Conservation (phyloP, 2,329 filamentous ascomycete genomes). For the Magnaporthiopsis rhizophila region DNA sequence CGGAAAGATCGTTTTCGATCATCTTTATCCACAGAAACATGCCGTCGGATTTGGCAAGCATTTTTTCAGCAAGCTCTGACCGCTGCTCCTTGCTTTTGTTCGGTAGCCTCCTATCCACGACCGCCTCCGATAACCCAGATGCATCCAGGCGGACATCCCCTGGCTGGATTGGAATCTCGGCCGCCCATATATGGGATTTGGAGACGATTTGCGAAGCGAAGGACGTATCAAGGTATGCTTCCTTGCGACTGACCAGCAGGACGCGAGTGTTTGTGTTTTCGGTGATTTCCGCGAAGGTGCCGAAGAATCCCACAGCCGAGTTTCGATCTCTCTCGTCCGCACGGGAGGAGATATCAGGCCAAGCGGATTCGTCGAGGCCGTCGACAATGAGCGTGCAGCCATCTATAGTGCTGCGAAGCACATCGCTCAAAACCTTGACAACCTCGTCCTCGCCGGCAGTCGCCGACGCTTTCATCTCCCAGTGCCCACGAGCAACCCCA, state of each 20-base stretch:
- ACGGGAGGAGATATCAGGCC: not conserved
- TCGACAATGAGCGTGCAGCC: not conserved
- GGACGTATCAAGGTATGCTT: not conserved
- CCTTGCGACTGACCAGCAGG: not conserved
- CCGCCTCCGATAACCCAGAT: not conserved
- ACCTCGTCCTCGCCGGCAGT: not conserved
- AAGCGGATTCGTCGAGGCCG: not conserved
- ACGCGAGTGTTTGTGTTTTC: not conserved
- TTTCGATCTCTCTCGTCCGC: not conserved
- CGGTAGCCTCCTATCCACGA: not conserved
- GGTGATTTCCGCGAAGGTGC: not conserved
- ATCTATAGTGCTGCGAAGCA: not conserved
- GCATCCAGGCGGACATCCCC: not conserved
- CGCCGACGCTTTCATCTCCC: not conserved
- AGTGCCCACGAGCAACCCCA: not conserved
- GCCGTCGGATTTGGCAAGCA: not conserved
- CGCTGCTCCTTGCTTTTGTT: not conserved
- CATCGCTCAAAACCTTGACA: not conserved
- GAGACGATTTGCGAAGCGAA: not conserved
- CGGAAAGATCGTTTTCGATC: not conserved
- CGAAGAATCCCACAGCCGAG: not conserved
- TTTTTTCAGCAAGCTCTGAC: not conserved
- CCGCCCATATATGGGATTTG: too few species aligned
- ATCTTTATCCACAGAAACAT: constrained; percentile 1
- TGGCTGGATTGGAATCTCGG: not conserved